A percentile compares a stretch with the other conserved stretches of the same genome.
Evolutionary conservation across 257 asterid species (phyloP).

Genomic region (Rhazya stricta): DNA sequence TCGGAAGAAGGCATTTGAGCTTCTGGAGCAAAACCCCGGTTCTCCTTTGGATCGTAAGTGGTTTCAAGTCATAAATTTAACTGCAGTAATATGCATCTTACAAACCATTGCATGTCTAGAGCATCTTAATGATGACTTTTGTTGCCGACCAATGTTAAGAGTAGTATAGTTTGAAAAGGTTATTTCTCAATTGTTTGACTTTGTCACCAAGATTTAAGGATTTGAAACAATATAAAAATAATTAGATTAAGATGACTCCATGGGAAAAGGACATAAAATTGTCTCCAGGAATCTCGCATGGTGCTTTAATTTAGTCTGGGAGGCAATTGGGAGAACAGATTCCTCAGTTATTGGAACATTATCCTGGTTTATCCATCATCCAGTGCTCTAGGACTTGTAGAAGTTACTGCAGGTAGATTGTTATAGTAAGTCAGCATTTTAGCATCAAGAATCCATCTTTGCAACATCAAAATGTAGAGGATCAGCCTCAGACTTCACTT

Average conservation of each 20-base stretch:
- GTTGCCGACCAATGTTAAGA: no score
- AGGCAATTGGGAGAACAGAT: no score
- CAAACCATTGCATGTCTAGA: neutral
- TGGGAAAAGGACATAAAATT: no score
- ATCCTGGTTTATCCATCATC: no score
- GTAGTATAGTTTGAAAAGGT: no score
- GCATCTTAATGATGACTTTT: neutral
- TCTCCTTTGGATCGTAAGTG: slow-evolving; percentile 83
- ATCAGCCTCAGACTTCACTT: neutral
- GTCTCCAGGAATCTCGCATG: neutral
- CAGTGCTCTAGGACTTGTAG: no score
- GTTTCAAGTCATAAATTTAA: neutral
- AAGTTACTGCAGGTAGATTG: no score
- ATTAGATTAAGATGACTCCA: no score
- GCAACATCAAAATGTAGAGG: neutral
- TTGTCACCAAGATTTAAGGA: neutral
- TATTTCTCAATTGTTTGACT: neutral
- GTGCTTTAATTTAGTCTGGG: no score
- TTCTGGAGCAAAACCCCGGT: slow-evolving; percentile 72
- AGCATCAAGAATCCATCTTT: neutral
- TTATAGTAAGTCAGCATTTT: no score
- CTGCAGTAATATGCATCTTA: neutral
- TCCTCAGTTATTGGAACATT: no score
- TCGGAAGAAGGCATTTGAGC: slow-evolving; percentile 84
- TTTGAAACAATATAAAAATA: neutral